phyloP scores from a whole-genome alignment of 1,284 basidiomycete genomes.

The Moniliella sp. region DNA sequence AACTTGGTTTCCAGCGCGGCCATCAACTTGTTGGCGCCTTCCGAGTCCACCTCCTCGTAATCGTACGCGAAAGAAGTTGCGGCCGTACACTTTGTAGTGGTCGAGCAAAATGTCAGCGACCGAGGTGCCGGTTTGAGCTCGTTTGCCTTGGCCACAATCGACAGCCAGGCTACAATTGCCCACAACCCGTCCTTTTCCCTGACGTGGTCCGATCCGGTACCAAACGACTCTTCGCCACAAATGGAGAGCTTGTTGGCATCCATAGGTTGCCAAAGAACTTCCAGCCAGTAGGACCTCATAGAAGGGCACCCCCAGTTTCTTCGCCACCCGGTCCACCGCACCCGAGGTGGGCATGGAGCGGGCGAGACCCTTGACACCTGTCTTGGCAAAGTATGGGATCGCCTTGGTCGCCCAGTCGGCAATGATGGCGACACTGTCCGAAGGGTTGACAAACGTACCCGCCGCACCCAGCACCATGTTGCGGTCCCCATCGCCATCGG shows the following conservation, averaged over 20 bases:
- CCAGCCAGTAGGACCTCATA: slow-evolving; percentile 98
- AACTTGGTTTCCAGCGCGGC: slow-evolving; percentile 54
- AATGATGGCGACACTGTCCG: slow-evolving; percentile 92
- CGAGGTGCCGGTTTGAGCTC: slow-evolving; percentile 38
- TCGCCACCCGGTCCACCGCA: slow-evolving; percentile 84
- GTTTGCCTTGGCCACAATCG: slow-evolving; percentile 83
- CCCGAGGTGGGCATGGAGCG: slow-evolving; percentile 91
- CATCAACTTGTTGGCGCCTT: slow-evolving; percentile 68
- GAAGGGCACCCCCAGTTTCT: slow-evolving; percentile 74
- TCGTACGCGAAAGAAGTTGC: slow-evolving; percentile 96
- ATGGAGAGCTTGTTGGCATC: slow-evolving; percentile 89
- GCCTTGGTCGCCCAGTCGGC: slow-evolving; percentile 78
- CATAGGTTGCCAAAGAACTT: slow-evolving; percentile 99
- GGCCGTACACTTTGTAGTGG: slow-evolving; percentile 79
- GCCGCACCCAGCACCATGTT: slow-evolving; percentile 96
- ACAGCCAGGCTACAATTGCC: slow-evolving; percentile 91
- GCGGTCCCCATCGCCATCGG: slow-evolving; percentile 87
- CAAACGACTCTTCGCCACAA: slow-evolving; percentile 94
- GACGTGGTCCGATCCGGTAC: slow-evolving; percentile 97
- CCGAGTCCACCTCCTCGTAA: slow-evolving; percentile 87
- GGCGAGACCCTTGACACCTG: slow-evolving; percentile 76
- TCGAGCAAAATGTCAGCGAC: slow-evolving; percentile 42
- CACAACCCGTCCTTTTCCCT: slow-evolving; percentile 97
- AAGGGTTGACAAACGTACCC: slow-evolving; percentile 88
- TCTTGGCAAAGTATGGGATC: slow-evolving; percentile 83